Conservation (phyloP, 495 filamentous ascomycete species). For the Sphaerosporella brunnea region DNA sequence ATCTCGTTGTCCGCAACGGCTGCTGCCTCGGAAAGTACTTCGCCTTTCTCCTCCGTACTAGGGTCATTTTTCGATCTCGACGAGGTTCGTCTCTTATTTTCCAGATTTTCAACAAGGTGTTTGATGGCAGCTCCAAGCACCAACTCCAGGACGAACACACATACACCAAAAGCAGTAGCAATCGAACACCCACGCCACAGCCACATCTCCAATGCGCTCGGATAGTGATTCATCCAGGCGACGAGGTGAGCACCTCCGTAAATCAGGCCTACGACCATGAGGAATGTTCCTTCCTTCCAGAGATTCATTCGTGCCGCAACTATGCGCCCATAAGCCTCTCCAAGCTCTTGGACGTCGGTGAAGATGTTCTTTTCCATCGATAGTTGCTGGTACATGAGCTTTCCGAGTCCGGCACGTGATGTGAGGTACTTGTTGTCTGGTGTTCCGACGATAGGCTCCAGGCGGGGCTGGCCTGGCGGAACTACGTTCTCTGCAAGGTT, state of each 20-base stretch:
- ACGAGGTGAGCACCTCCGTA: conserved; percentile 3
- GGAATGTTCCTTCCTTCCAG: neutral
- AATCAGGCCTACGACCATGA: neutral
- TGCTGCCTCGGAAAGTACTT: too few relatives aligned
- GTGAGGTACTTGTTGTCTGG: neutral
- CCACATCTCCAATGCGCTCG: neutral
- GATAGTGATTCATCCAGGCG: conserved; percentile 2
- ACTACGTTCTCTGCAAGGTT: neutral
- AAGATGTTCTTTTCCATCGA: neutral
- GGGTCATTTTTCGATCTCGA: too few relatives aligned
- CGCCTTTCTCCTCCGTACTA: too few relatives aligned
- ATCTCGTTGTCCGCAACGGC: too few relatives aligned
- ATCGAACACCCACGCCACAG: neutral
- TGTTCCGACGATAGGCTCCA: neutral
- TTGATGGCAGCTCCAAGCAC: neutral
- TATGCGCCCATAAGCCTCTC: neutral
- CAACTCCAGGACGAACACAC: neutral
- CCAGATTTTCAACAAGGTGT: too few relatives aligned
- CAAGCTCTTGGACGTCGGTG: neutral
- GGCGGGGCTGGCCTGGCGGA: too few relatives aligned
- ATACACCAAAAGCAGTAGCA: neutral
- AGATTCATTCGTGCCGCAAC: neutral
- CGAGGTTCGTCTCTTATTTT: too few relatives aligned
- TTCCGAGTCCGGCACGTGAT: neutral
- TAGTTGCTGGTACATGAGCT: neutral